These are phyloP conservation scores for Liquidambar formosana DNA, from an alignment of 164 flowering plant species.

Conservation along the genomic window DNA sequence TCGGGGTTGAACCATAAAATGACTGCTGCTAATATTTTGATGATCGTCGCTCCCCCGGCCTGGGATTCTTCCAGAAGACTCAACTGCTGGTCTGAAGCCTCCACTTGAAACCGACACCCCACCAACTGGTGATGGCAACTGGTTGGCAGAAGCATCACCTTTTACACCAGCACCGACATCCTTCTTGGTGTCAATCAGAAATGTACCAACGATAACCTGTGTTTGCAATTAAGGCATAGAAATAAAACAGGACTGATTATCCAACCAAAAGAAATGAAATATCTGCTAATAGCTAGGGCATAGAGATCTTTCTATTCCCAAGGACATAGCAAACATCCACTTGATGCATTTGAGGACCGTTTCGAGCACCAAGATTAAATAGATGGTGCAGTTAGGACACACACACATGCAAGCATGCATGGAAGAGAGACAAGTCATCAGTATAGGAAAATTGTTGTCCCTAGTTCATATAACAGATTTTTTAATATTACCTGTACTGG, in stretches of 20 bases:
- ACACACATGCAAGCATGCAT: too few species aligned
- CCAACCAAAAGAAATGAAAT: neutral
- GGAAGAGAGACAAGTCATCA: too few species aligned
- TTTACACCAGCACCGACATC: conserved; percentile 33
- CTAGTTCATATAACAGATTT: neutral
- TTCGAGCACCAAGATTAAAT: too few species aligned
- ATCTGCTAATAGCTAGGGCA: neutral
- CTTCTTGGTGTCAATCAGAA: conserved; percentile 46
- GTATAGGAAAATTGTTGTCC: too few species aligned
- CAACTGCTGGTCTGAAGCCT: conserved; percentile 50
- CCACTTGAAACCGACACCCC: conserved; percentile 38
- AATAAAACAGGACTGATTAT: neutral
- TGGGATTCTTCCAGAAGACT: conserved; percentile 41
- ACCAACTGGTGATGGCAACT: conserved; percentile 39
- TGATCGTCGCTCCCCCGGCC: conserved; percentile 43
- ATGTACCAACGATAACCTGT: conserved; percentile 72
- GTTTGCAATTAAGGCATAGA: neutral
- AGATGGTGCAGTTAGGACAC: too few species aligned
- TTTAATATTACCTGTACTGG: conserved; percentile 74
- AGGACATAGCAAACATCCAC: too few species aligned
- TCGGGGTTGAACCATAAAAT: conserved; percentile 50
- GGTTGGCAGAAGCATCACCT: conserved; percentile 40
- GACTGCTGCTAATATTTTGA: conserved; percentile 42
- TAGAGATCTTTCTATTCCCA: neutral
- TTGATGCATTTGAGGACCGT: too few species aligned